phyloP scores from a whole-genome alignment of 176 grass and related monocot species.

The Ananas comosus region DNA sequence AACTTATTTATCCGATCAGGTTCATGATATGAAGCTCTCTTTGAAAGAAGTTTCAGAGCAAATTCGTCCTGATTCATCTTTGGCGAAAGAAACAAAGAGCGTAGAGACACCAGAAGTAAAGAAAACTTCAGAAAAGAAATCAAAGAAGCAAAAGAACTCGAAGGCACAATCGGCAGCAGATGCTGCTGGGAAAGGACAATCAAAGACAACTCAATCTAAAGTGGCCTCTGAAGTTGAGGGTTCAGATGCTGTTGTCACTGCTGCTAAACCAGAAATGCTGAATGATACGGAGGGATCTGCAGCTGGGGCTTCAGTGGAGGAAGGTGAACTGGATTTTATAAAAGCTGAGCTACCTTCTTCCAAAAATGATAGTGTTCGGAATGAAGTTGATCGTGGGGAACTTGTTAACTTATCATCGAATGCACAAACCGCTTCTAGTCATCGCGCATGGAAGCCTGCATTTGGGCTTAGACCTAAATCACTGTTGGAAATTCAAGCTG shows the following conservation, averaged over 20 bases:
- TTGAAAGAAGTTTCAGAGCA: slow-evolving; percentile 19
- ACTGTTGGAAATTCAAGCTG: slow-evolving; percentile 86
- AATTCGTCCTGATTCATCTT: slow-evolving; percentile 10
- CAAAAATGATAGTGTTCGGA: slow-evolving; percentile 29
- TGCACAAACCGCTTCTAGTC: slow-evolving; percentile 26
- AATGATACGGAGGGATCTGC: slow-evolving; percentile 29
- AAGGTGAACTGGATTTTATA: slow-evolving; percentile 21
- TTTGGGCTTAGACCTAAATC: slow-evolving; percentile 77
- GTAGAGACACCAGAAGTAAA: slow-evolving; percentile 47
- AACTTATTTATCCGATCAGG: slow-evolving; percentile 25
- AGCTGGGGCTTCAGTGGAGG: slow-evolving; percentile 28
- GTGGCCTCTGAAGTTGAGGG: slow-evolving; percentile 35
- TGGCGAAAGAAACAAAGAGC: slow-evolving; percentile 31
- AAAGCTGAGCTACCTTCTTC: slow-evolving; percentile 16
- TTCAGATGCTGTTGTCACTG: slow-evolving; percentile 33
- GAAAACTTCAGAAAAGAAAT: slow-evolving; percentile 82
- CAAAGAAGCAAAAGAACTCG: slow-evolving; percentile 66
- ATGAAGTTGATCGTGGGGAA: slow-evolving; percentile 30
- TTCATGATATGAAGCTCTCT: slow-evolving; percentile 37
- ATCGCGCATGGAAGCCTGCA: slow-evolving; percentile 68
- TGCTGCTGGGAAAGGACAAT: slow-evolving; percentile 39
- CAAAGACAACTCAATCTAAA: slow-evolving; percentile 35
- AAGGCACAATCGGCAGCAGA: slow-evolving; percentile 43
- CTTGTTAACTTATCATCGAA: slow-evolving; percentile 32
- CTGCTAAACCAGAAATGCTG: slow-evolving; percentile 34